Evolutionary conservation across 2,329 filamentous ascomycete genomes (phyloP).

Genomic region (Neurospora sp.): DNA sequence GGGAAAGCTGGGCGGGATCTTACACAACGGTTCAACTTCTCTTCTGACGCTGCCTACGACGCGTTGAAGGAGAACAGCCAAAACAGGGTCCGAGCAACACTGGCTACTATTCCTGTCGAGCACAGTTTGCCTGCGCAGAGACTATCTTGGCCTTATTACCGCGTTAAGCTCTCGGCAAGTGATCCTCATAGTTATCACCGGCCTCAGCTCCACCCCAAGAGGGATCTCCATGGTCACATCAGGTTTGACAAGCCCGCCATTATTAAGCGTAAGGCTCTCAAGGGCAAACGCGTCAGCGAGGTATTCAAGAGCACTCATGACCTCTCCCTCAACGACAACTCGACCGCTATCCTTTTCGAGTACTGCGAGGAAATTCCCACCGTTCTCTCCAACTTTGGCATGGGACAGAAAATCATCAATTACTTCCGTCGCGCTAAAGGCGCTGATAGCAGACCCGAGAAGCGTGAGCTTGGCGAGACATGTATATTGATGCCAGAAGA

Average conservation of each 20-base stretch:
- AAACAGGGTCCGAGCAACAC: conserved; percentile 85
- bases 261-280: conserved; percentile 74
- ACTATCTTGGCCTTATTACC: conserved; percentile 93
- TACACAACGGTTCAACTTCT: conserved; percentile 81
- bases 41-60: conserved; percentile 93
- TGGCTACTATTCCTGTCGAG: conserved; percentile 87
- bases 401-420: conserved; percentile 93
- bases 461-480: conserved; percentile 79
- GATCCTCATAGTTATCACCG: conserved; percentile 73
- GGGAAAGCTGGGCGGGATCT: conserved; percentile 64
- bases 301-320: conserved; percentile 75
- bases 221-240: conserved; percentile 56
- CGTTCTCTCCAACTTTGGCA: conserved; percentile 91
- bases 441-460: conserved; percentile 67
- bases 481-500: conserved; percentile 85
- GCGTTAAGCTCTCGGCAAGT: conserved; percentile 66
- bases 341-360: conserved; percentile 78
- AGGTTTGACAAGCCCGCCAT: conserved; percentile 59
- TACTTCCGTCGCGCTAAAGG: conserved; percentile 78
- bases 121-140: conserved; percentile 88
- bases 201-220: conserved; percentile 64
- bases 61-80: conserved; percentile 94
- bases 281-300: conserved; percentile 67
- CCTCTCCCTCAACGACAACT: conserved; percentile 80
- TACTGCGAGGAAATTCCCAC: conserved; percentile 92